Conservation (phyloP, 1,139 yeast species). For the Saccharomyces hybrid region DNA sequence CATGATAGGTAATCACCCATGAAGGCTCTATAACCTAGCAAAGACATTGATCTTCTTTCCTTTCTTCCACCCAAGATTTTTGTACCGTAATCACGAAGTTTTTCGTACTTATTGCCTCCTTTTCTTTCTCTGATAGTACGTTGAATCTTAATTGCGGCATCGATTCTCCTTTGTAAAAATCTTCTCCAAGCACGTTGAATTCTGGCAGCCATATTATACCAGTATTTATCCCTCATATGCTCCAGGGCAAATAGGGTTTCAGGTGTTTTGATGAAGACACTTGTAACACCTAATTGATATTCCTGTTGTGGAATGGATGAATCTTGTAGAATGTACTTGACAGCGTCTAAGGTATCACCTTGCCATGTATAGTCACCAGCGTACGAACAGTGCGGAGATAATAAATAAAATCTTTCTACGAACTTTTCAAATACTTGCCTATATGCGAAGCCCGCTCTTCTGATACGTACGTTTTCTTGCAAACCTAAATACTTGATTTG, state of each 20-base stretch:
- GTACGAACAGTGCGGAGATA: conserved; percentile 86
- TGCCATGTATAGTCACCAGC: conserved; percentile 98
- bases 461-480: conserved; percentile 92
- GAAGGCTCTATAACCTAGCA: conserved; percentile 81
- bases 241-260: conserved; percentile 94
- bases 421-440: conserved; percentile 95
- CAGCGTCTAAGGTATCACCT: conserved; percentile 82
- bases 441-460: conserved; percentile 98
- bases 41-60: conserved; percentile 82
- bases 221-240: conserved; percentile 92
- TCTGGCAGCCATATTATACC: conserved; percentile 98
- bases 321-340: conserved; percentile 66
- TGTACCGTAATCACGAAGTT: conserved; percentile 78
- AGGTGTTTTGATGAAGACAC: conserved; percentile 93
- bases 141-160: conserved; percentile 81
- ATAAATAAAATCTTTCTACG: conserved; percentile 88
- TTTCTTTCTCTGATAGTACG: conserved; percentile 74
- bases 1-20: conserved; percentile 92
- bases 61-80: conserved; percentile 63
- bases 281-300: conserved; percentile 86
- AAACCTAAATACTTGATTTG: conserved; percentile 94
- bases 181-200: conserved; percentile 97
- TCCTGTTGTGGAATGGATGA: conserved; percentile 76
- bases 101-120: conserved; percentile 77
- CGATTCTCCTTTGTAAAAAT: conserved; percentile 70